Percentiles rank a stretch among this genome's conserved stretches.
Evolutionary conservation across 2,329 filamentous ascomycete genomes (phyloP).

Genomic region (Trichoderma guizhouense): DNA sequence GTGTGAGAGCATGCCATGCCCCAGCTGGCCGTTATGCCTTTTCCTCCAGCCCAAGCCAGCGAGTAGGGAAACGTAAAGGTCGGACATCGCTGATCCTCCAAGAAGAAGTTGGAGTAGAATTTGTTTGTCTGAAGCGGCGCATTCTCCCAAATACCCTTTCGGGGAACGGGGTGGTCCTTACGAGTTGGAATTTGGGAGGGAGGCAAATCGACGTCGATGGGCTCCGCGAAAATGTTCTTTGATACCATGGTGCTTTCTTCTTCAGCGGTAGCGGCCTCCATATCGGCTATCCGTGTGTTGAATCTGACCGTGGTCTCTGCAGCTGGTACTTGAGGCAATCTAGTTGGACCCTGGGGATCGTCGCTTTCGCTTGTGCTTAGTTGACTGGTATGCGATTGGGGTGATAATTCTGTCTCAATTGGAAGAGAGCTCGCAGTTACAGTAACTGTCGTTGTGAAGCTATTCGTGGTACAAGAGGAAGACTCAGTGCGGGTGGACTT

Average conservation of each 20-base stretch:
- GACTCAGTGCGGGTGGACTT: not conserved
- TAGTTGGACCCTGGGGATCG: not conserved
- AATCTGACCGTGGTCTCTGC: not conserved
- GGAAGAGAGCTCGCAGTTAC: not conserved
- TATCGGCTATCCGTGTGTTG: not conserved
- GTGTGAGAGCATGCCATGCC: conserved; percentile 76
- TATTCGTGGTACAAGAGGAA: not conserved
- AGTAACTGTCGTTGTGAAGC: conserved; percentile 7
- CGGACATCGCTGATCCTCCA: conserved; percentile 66
- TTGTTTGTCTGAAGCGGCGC: conserved; percentile 70
- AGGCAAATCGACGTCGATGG: conserved; percentile 52
- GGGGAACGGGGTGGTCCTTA: conserved; percentile 57
- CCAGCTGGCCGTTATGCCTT: conserved; percentile 62
- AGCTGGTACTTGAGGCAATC: not conserved
- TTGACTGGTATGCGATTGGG: not conserved
- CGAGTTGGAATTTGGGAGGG: conserved; percentile 45
- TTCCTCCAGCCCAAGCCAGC: conserved; percentile 63
- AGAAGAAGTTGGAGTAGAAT: conserved; percentile 77
- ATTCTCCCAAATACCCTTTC: conserved; percentile 46
- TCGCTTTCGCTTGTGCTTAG: not conserved
- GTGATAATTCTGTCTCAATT: not conserved
- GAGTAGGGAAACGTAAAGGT: conserved; percentile 76
- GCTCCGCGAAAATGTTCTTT: conserved; percentile 52
- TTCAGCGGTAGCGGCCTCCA: not conserved
- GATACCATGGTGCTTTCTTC: conserved; percentile 27